A percentile compares a stretch with the other conserved stretches of the same genome.
Evolutionary conservation across 2,329 filamentous ascomycete species (phyloP).

Genomic region (Cryphonectria naterciae): DNA sequence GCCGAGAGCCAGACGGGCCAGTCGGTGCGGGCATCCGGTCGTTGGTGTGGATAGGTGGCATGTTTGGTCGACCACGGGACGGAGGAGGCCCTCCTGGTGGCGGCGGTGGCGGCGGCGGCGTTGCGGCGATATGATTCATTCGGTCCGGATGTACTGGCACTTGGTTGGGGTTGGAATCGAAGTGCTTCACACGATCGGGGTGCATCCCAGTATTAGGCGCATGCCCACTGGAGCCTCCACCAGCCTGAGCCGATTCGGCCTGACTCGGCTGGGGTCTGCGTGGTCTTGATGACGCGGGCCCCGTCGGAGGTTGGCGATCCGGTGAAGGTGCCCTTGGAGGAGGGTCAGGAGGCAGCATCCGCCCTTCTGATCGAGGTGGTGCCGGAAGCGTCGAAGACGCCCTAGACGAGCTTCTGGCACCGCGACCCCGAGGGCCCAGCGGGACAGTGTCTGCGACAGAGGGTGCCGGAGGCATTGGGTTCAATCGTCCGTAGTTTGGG

Average conservation of each 20-base stretch:
- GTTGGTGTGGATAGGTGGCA: slow-evolving; percentile 36
- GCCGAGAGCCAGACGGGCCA: slow-evolving; percentile 34
- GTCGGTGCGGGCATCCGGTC: slow-evolving; percentile 35
- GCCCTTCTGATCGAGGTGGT: slow-evolving; percentile 46
- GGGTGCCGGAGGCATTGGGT: slow-evolving; percentile 52
- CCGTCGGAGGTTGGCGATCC: slow-evolving; percentile 57
- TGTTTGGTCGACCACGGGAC: slow-evolving; percentile 30
- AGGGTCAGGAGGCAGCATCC: slow-evolving; percentile 46
- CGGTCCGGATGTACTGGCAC: slow-evolving; percentile 55
- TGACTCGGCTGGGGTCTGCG: slow-evolving; percentile 44
- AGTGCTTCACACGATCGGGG: slow-evolving; percentile 49
- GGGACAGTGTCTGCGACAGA: slow-evolving; percentile 50
- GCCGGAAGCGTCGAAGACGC: slow-evolving; percentile 42
- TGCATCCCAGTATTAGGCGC: slow-evolving; percentile 38
- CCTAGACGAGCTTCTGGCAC: slow-evolving; percentile 42
- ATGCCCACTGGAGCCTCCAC: slow-evolving; percentile 31
- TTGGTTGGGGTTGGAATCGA: slow-evolving; percentile 34
- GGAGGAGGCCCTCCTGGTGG: slow-evolving; percentile 23
- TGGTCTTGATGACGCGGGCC: slow-evolving; percentile 54
- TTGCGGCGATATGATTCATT: slow-evolving; percentile 48
- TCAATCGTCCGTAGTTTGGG: slow-evolving; percentile 66
- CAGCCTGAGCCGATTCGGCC: slow-evolving; percentile 39
- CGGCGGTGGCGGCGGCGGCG: slow-evolving; percentile 40
- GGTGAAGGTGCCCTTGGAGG: slow-evolving; percentile 48
- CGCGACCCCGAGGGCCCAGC: slow-evolving; percentile 56